phyloP scores from a whole-genome alignment of 805 yeast species.

The Helenozyma rhizophorensis region DNA sequence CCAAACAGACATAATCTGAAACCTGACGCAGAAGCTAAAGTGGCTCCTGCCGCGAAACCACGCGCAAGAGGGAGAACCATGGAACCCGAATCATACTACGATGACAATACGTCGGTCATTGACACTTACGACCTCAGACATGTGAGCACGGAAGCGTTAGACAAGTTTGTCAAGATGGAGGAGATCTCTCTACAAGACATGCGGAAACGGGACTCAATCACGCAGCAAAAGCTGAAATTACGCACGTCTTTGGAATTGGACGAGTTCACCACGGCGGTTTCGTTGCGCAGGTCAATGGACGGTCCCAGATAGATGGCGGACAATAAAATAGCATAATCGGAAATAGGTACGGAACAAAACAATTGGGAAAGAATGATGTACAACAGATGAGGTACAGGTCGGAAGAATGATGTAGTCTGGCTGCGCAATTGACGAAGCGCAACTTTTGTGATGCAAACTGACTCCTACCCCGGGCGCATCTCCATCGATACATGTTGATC shows the following conservation, averaged over 20 bases:
- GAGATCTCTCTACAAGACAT: constrained; percentile 46
- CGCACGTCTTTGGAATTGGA: constrained; percentile 37
- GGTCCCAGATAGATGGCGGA: too few species aligned
- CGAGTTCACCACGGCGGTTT: constrained; percentile 31
- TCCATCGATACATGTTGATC: too few species aligned
- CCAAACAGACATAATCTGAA: constrained; percentile 51
- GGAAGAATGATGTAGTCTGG: too few species aligned
- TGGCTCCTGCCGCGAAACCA: background rate
- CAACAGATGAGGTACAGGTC: too few species aligned
- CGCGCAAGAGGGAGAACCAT: constrained; percentile 1
- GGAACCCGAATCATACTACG: constrained; percentile 19
- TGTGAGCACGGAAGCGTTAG: constrained; percentile 28
- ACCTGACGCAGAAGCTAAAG: constrained; percentile 1
- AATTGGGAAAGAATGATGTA: too few species aligned
- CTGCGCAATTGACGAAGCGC: too few species aligned
- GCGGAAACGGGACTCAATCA: constrained; percentile 4
- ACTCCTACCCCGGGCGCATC: too few species aligned
- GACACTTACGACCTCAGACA: constrained; percentile 27
- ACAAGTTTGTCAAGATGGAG: constrained; percentile 39
- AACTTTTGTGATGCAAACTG: too few species aligned
- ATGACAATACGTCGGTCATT: constrained; percentile 33
- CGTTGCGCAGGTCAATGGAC: constrained; percentile 14
- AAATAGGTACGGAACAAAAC: too few species aligned
- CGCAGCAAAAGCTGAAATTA: constrained; percentile 12
- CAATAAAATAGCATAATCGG: too few species aligned